phyloP scores from a whole-genome alignment of 2,329 filamentous ascomycete genomes.

The Penicillium sp. region DNA sequence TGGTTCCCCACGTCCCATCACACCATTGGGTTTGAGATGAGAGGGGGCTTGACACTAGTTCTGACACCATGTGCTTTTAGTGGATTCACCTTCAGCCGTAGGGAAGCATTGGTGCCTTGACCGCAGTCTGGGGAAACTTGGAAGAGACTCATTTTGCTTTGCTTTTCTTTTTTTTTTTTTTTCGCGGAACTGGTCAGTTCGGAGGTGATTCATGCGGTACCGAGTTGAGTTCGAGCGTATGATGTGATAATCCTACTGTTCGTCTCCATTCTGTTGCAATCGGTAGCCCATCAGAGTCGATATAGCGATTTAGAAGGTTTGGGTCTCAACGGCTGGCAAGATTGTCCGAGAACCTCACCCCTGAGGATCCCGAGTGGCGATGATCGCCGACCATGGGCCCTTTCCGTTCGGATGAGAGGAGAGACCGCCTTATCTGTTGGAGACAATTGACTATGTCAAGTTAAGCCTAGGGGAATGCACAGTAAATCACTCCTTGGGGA shows the following conservation, averaged over 20 bases:
- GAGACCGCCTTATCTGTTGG: constrained; percentile 4
- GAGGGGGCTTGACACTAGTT: constrained; percentile 18
- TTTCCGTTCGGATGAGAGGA: constrained; percentile 1
- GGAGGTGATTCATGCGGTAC: background rate
- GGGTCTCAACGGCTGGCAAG: constrained; percentile 17
- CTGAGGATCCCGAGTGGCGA: constrained; percentile 6
- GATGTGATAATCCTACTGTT: background rate
- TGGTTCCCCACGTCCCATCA: constrained; percentile 10
- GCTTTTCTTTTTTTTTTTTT: too few species aligned
- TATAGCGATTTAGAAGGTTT: background rate
- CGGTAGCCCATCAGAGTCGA: constrained; percentile 10
- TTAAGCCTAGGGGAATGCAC: constrained; percentile 1
- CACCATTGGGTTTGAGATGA: constrained; percentile 19
- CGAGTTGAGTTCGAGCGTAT: constrained; percentile 1
- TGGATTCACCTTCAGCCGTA: constrained; percentile 8
- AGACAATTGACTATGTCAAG: background rate
- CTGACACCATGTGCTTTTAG: constrained; percentile 19
- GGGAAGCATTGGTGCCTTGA: constrained; percentile 1
- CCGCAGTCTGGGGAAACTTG: background rate
- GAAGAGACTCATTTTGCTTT: background rate
- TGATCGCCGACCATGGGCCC: constrained; percentile 18
- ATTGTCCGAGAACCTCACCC: constrained; percentile 10
- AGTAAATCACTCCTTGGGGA: constrained; percentile 4
- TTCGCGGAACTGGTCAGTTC: background rate
- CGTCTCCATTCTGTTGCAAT: background rate